phyloP scores from a whole-genome alignment of 1,139 yeast genomes.

The Nakaseomyces glabratus region DNA sequence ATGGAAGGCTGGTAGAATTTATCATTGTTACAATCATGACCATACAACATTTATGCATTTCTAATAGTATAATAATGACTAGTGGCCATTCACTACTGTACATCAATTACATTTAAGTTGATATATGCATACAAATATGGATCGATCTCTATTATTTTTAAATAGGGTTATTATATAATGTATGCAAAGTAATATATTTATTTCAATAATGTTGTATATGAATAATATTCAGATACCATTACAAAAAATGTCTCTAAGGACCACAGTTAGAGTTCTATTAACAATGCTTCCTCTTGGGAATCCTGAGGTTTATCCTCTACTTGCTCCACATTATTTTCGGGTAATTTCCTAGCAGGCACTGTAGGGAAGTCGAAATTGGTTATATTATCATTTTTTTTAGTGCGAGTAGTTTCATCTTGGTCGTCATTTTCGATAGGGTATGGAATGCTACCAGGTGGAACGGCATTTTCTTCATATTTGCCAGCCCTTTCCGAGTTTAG shows the following conservation, averaged over 20 bases:
- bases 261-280: constrained; percentile 29
- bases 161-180: no score
- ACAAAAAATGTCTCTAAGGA: no score
- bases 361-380: constrained; percentile 35
- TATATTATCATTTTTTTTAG: constrained; percentile 20
- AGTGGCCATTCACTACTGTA: no score
- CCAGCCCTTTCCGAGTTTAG: neutral
- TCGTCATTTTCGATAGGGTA: constrained; percentile 19
- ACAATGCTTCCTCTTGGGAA: constrained; percentile 22
- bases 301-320: neutral
- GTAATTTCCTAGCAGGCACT: constrained; percentile 32
- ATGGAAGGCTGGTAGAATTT: constrained; percentile 67
- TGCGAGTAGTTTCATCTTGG: neutral
- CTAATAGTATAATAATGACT: no score
- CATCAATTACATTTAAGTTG: no score
- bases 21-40: neutral
- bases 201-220: no score
- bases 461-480: neutral
- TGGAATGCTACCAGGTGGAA: constrained; percentile 8
- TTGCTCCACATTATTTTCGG: constrained; percentile 10
- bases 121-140: no score
- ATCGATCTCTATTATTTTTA: no score
- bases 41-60: no score
- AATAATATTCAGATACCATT: no score
- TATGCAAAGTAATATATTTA: no score